Conservation (phyloP, 768 basidiomycete genomes). For the Termitomyces bulborhizus region DNA sequence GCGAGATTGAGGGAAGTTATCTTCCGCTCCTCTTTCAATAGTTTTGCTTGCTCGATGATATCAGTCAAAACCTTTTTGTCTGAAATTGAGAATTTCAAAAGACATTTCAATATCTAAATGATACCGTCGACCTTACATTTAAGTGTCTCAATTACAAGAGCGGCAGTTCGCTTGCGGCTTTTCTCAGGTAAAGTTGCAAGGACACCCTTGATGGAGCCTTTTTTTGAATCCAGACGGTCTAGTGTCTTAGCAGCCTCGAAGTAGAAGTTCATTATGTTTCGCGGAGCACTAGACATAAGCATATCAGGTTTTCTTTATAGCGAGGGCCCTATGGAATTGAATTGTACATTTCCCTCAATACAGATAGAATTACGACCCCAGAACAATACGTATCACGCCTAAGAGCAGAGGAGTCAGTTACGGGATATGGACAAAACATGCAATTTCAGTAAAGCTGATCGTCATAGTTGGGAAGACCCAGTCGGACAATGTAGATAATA, state of each 20-base stretch:
- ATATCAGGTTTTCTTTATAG: conserved; percentile 14
- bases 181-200: conserved; percentile 69
- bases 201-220: conserved; percentile 89
- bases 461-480: conserved; percentile 44
- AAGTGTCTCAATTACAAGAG: conserved; percentile 89
- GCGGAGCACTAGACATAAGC: conserved; percentile 24
- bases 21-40: conserved; percentile 72
- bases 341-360: conserved; percentile 15
- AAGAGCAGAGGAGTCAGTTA: conserved; percentile 9
- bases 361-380: conserved; percentile 2
- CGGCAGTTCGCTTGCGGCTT: conserved; percentile 71
- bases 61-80: conserved; percentile 74
- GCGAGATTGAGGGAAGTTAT: conserved; percentile 72
- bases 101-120: background rate
- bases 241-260: conserved; percentile 81
- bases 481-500: conserved; percentile 95
- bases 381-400: background rate
- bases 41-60: conserved; percentile 59
- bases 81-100: conserved; percentile 22
- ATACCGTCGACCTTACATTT: conserved; percentile 62
- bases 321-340: conserved; percentile 8
- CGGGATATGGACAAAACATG: background rate
- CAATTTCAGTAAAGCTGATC: conserved; percentile 32
- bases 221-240: conserved; percentile 80
- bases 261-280: conserved; percentile 83